These are phyloP conservation scores for Furcasterigmium furcatum DNA, from an alignment of 2,329 filamentous ascomycete species.

Conservation along the genomic window DNA sequence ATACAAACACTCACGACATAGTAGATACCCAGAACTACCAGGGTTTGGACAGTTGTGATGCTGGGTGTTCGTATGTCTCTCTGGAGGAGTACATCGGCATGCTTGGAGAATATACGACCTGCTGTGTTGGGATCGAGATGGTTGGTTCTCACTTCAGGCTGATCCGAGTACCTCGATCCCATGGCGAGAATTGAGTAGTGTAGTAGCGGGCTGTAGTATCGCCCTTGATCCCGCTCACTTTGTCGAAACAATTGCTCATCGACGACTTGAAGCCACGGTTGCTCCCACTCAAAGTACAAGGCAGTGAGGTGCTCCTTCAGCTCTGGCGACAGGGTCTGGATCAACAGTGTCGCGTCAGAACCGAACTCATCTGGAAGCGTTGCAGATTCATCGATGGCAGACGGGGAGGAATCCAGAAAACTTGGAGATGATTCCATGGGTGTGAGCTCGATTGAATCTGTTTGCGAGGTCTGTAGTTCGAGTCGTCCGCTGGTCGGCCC, in stretches of 20 bases:
- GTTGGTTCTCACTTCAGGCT: slow-evolving; percentile 21
- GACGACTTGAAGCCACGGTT: slow-evolving; percentile 30
- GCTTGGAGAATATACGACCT: slow-evolving; percentile 23
- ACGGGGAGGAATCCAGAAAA: too few species aligned
- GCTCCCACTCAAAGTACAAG: slow-evolving; percentile 31
- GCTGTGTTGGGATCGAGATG: slow-evolving; percentile 27
- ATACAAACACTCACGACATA: slow-evolving; percentile 19
- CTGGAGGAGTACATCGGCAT: slow-evolving; percentile 17
- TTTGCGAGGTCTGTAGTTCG: slow-evolving; percentile 12
- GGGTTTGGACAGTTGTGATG: slow-evolving; percentile 31
- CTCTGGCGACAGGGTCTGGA: slow-evolving; percentile 13
- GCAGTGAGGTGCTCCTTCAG: slow-evolving; percentile 24
- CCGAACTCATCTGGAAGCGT: too few species aligned
- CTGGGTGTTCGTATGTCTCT: slow-evolving; percentile 21
- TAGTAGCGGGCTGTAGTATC: slow-evolving; percentile 25
- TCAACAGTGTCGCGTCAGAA: too few species aligned
- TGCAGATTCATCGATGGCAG: too few species aligned
- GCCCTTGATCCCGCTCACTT: slow-evolving; percentile 17
- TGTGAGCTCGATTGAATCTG: too few species aligned
- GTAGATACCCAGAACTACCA: slow-evolving; percentile 24
- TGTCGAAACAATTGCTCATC: slow-evolving; percentile 29
- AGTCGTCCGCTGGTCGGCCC: slow-evolving; percentile 30
- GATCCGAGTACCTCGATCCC: slow-evolving; percentile 27
- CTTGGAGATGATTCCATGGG: background rate
- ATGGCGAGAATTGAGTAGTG: slow-evolving; percentile 28